phyloP scores from a whole-genome alignment of 1,139 yeast genomes.

The Pichia cactophila region DNA sequence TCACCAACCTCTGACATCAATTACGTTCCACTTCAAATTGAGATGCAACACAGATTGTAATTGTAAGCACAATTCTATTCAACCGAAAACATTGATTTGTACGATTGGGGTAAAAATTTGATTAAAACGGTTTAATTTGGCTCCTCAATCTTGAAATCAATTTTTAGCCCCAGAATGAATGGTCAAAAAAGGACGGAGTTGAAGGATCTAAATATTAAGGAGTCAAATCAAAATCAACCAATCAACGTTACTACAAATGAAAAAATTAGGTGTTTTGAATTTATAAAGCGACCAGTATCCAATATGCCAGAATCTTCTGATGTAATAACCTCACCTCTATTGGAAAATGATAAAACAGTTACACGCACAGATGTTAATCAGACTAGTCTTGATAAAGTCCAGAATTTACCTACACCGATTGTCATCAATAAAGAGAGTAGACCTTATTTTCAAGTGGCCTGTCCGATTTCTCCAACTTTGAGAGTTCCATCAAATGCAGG shows the following conservation, averaged over 20 bases:
- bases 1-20: no score
- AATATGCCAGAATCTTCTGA: background rate
- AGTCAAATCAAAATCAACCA: background rate
- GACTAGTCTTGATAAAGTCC: conserved; percentile 11
- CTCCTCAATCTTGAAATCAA: no score
- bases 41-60: no score
- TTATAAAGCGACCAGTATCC: background rate
- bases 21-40: no score
- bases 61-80: no score
- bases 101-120: no score
- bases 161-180: background rate
- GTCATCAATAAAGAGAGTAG: background rate
- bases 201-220: no score
- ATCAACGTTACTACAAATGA: background rate
- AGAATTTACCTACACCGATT: conserved; percentile 22
- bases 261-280: background rate
- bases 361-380: background rate
- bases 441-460: background rate
- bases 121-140: no score
- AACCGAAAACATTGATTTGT: no score
- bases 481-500: background rate
- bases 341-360: conserved; percentile 4
- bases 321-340: conserved; percentile 11
- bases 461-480: background rate
- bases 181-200: background rate